Conservation (phyloP, 2,329 filamentous ascomycete species). For the Stemphylium beticola region DNA sequence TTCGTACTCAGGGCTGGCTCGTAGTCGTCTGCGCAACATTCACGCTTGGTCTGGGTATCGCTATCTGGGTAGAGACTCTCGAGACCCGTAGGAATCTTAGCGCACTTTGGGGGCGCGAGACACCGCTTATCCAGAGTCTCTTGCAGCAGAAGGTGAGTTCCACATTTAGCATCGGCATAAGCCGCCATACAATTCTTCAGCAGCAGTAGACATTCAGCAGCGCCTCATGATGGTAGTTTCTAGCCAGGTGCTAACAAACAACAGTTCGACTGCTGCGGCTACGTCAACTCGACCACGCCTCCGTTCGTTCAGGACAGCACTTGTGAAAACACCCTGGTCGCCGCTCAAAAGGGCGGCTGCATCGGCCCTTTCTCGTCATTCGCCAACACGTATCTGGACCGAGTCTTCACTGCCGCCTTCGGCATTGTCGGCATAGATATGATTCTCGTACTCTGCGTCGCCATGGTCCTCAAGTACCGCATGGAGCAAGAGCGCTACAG, state of each 20-base stretch:
- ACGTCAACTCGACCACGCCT: constrained; percentile 72
- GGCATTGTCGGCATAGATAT: constrained; percentile 76
- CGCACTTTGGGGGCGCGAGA: constrained; percentile 65
- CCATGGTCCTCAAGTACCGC: constrained; percentile 79
- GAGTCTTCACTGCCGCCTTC: constrained; percentile 80
- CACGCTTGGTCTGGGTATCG: constrained; percentile 64
- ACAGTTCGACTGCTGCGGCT: constrained; percentile 82
- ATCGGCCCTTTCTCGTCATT: constrained; percentile 70
- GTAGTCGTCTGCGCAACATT: constrained; percentile 70
- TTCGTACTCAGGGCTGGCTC: constrained; percentile 73
- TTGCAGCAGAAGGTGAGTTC: constrained; percentile 70
- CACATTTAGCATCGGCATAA: constrained; percentile 5
- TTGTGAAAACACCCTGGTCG: constrained; percentile 73
- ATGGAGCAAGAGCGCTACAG: constrained; percentile 80
- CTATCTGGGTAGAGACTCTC: constrained; percentile 74
- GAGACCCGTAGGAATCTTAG: constrained; percentile 68
- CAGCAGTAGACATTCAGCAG: no score
- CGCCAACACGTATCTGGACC: constrained; percentile 73
- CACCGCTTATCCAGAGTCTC: constrained; percentile 65
- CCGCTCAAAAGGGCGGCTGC: constrained; percentile 73
- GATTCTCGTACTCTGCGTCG: constrained; percentile 71
- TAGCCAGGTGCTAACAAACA: constrained; percentile 25
- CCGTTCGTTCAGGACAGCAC: constrained; percentile 72
- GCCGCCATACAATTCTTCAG: not conserved
- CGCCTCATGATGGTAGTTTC: not conserved